phyloP scores from a whole-genome alignment of 331 rosid genomes.

The Dryas integrifolia region DNA sequence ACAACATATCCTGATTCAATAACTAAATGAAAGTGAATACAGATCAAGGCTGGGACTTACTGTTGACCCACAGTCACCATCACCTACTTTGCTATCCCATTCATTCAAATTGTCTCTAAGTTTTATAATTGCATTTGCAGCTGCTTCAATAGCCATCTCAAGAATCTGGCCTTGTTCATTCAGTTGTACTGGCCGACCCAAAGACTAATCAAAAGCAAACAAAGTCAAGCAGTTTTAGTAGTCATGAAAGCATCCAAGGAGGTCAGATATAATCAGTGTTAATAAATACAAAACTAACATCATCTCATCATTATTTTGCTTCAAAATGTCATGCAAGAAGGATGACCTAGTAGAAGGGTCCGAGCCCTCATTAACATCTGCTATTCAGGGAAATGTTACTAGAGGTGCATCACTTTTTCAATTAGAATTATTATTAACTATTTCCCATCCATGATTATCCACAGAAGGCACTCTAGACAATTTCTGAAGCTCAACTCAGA shows the following conservation, averaged over 20 bases:
- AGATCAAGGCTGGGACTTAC: slow-evolving; percentile 45
- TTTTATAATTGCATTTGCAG: slow-evolving; percentile 65
- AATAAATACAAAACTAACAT: not conserved
- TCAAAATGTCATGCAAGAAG: not conserved
- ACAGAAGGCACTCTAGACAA: not conserved
- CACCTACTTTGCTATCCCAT: slow-evolving; percentile 94
- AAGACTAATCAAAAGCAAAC: slow-evolving; percentile 49
- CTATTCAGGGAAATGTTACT: not conserved
- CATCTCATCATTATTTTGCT: not conserved
- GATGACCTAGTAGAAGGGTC: not conserved
- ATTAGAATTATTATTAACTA: not conserved
- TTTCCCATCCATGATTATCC: not conserved
- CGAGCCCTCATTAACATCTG: not conserved
- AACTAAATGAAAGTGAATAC: not conserved
- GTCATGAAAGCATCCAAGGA: not conserved
- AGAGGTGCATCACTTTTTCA: not conserved
- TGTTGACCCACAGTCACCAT: slow-evolving; percentile 97
- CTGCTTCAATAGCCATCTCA: slow-evolving; percentile 76
- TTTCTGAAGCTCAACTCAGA: not conserved
- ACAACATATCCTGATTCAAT: not conserved
- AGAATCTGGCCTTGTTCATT: slow-evolving; percentile 69
- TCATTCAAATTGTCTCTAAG: slow-evolving; percentile 69
- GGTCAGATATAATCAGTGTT: not conserved
- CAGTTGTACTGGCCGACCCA: slow-evolving; percentile 54
- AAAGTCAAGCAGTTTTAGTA: slow-evolving; percentile 21